A percentile compares a stretch with the other conserved stretches of the same genome.
Conservation (phyloP, 1,139 yeast species). For the Blastobotrys persicus region DNA sequence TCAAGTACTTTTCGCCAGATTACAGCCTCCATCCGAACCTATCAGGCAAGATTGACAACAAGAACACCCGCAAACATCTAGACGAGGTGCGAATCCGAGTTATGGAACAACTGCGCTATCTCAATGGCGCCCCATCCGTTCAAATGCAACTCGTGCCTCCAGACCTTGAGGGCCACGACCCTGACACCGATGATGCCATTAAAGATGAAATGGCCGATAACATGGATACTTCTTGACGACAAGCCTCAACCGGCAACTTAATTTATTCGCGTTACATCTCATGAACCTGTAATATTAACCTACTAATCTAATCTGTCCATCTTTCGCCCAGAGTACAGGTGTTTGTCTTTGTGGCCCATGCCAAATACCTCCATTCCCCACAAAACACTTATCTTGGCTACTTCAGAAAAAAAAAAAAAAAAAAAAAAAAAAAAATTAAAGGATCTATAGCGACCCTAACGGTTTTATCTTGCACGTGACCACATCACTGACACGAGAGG, state of each 20-base stretch:
- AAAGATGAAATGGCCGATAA: conserved; percentile 26
- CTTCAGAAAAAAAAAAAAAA: too few relatives aligned
- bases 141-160: conserved; percentile 91
- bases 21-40: conserved; percentile 84
- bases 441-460: background rate
- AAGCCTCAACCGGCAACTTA: too few relatives aligned
- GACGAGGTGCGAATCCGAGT: conserved; percentile 76
- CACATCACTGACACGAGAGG: background rate
- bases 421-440: too few relatives aligned
- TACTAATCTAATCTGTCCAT: too few relatives aligned
- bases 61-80: conserved; percentile 77
- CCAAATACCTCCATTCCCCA: too few relatives aligned
- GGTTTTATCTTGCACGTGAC: background rate
- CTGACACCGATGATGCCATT: conserved; percentile 55
- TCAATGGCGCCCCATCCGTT: conserved; percentile 93
- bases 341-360: too few relatives aligned
- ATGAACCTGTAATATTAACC: too few relatives aligned
- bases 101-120: conserved; percentile 74
- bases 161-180: conserved; percentile 64
- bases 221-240: background rate
- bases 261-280: too few relatives aligned
- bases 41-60: conserved; percentile 85
- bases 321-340: too few relatives aligned
- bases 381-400: too few relatives aligned
- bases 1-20: conserved; percentile 91